A percentile compares a stretch with the other conserved stretches of the same genome.
Conservation (phyloP, 2,329 filamentous ascomycete genomes). For the Aureobasidium subglaciale region DNA sequence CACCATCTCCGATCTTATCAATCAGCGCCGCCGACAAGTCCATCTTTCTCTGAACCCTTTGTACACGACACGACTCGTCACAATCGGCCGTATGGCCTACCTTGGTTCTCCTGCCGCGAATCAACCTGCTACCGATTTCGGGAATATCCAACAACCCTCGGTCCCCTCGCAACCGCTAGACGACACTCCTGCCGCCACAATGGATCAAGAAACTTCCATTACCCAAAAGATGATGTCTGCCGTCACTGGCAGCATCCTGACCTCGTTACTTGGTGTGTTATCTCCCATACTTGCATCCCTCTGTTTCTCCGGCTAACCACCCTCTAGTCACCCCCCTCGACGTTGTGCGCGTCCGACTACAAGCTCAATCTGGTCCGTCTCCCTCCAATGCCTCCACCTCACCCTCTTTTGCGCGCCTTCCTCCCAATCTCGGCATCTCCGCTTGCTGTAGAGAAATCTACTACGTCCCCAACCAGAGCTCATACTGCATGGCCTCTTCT, state of each 20-base stretch:
- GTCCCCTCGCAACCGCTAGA: neutral
- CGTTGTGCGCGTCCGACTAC: constrained; percentile 88
- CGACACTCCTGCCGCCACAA: constrained; percentile 29
- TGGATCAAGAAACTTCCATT: constrained; percentile 63
- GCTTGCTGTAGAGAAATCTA: constrained; percentile 96
- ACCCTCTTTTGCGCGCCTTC: constrained; percentile 58
- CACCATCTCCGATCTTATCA: constrained; percentile 2
- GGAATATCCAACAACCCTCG: constrained; percentile 23
- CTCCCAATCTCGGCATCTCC: constrained; percentile 82
- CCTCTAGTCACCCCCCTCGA: constrained; percentile 81
- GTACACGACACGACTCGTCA: neutral
- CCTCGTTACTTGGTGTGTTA: constrained; percentile 71
- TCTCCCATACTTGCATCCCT: neutral
- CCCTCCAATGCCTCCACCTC: constrained; percentile 47
- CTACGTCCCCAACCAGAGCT: constrained; percentile 80
- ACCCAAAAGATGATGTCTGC: constrained; percentile 93
- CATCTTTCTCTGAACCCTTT: neutral
- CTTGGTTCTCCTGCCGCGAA: constrained; percentile 6
- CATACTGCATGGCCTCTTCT: constrained; percentile 64
- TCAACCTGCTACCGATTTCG: constrained; percentile 9
- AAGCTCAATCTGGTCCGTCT: constrained; percentile 65
- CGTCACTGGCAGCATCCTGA: constrained; percentile 81
- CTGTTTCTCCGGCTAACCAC: neutral
- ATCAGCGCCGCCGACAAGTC: neutral
- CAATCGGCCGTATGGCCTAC: constrained; percentile 13